Evolutionary conservation across 768 basidiomycete genomes (phyloP), one percentile per base, ranked within the genome.

Genomic region (Collybia sp.): DNA sequence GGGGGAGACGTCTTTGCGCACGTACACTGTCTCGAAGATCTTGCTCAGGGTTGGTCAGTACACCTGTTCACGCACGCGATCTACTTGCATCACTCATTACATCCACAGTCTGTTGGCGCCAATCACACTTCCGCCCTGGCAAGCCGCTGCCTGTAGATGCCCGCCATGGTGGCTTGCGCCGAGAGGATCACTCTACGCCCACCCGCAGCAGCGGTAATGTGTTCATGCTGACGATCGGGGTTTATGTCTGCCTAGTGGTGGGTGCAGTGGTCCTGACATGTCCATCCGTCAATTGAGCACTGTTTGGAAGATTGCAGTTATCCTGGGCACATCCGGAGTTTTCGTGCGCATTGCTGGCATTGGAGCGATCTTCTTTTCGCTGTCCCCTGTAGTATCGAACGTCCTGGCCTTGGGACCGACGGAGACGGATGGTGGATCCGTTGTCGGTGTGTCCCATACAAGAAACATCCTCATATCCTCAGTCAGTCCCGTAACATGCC

Each of bases 291-390:
- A 45, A 45, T 50, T 53, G 45, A 54, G 49, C 46, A 48, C 32
- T 41, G 41, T 36, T 40, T 51, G 51, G 40, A 61, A 91, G 88
- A 86, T 88, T 55, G 88, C 88, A 20, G 75, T 90, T 47, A 74
- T 90, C 17, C 68, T 91, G 47, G 89, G 89, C 53, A 83, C 87
- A 30, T 86, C 88, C 34, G 84, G 89, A 46, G 88, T 87, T 19
- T 82, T 91, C 66, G 75, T 92, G 46, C 76, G 87, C 46, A 69
- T 82, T 40, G 76, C 81, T 17, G 82, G 80, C 30, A 73, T 91
- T 53, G 68, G 87, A 12, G 80, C 85, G 30, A 77, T 85, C 43
- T 25, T 25, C 8, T 25, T 3, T 8, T 25, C 8, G 8, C 8
- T 25, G 8, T 25, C 25, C 25, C 25, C 25, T 8, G 8, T 8